Evolutionary conservation across 805 yeast genomes (phyloP).

Genomic region (Lachancea sp.): DNA sequence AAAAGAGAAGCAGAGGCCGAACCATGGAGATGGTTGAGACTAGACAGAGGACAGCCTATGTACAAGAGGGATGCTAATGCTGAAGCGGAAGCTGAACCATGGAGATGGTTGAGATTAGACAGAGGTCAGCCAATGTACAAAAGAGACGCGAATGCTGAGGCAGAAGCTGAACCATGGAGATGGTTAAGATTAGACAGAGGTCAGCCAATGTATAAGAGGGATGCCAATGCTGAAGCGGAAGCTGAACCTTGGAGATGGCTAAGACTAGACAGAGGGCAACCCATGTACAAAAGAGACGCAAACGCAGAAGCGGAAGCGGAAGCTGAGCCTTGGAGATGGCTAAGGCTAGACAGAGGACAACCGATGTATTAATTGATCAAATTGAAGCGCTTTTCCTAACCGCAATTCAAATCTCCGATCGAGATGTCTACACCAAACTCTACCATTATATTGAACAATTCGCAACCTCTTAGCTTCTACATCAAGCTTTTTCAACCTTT

Average conservation of each 20-base stretch:
- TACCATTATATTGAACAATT: background rate
- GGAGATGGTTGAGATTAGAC: conserved; percentile 25
- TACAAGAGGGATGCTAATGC: conserved; percentile 29
- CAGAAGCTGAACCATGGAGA: conserved; percentile 2
- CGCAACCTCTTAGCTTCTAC: background rate
- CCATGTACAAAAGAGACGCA: conserved; percentile 22
- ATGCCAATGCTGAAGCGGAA: conserved; percentile 15
- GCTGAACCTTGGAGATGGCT: conserved; percentile 30
- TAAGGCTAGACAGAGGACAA: conserved; percentile 11
- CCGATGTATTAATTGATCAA: background rate
- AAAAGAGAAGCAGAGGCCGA: conserved; percentile 24
- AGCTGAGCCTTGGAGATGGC: conserved; percentile 29
- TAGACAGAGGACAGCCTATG: conserved; percentile 23
- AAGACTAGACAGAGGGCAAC: conserved; percentile 20
- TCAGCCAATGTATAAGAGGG: conserved; percentile 22
- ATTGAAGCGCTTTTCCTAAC: background rate
- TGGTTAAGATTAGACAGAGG: conserved; percentile 16
- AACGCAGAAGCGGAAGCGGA: conserved; percentile 9
- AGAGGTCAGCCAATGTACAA: conserved; percentile 26
- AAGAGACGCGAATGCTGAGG: background rate
- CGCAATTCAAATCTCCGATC: background rate
- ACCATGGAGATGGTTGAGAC: conserved; percentile 23
- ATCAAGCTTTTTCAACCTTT: conserved; percentile 11
- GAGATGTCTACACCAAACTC: background rate
- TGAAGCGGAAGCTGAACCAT: conserved; percentile 19